Base-by-base conservation (phyloP, 2,329 filamentous ascomycete species). In the Escovopsis sp. region DNA sequence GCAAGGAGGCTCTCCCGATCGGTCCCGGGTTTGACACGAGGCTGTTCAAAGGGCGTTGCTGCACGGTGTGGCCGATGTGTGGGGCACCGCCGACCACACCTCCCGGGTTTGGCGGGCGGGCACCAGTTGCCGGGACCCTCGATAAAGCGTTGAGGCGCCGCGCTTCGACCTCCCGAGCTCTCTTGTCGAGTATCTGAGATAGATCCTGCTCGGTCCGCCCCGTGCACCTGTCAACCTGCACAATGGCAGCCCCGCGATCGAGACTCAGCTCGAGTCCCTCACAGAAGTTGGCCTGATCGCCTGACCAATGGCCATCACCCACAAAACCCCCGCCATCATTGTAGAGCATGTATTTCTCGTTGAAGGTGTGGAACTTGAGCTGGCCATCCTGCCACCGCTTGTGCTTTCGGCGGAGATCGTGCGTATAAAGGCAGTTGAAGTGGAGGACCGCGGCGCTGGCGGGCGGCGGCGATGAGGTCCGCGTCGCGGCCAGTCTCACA, bases 321-420 rank as follows among this genome's bases (percentile, higher is more conserved):
- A 95, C 72, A 49, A 81, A 85, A 57, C 88, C 85, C 0, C 83
- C 77, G 3, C 75, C 68, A 38, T 85, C 78, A 58, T 94, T 87
- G 53, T 91, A 89, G 6, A 93, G 84, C 85, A 95, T 93, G 46
- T 91, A 68, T 4, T 85, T 78, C 56, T 80, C 85, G 65, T 95
- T 95, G 73, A 94, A 94, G 1, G 83, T 82, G 56, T 95, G 88
- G 49, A 82, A 94, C 49, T 82, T 83, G 47, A 95, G 73, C 41
- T 78, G 78, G 33, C 89, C 88, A 79, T 95, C 88, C 55, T 94
- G 85, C 88, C 88, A 95, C 47, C 85, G 72, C 59, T 95, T 95
- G 52, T 85, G 80, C 64, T 95, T 95, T 43, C 85, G 78, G 41
- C 79, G 77, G 36, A 94, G 60, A 56, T 95, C 88, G 56, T 85